Evolutionary conservation across 805 yeast species (phyloP), one percentile per base, ranked within the genome.

Genomic region (Ogataea ganodermae): DNA sequence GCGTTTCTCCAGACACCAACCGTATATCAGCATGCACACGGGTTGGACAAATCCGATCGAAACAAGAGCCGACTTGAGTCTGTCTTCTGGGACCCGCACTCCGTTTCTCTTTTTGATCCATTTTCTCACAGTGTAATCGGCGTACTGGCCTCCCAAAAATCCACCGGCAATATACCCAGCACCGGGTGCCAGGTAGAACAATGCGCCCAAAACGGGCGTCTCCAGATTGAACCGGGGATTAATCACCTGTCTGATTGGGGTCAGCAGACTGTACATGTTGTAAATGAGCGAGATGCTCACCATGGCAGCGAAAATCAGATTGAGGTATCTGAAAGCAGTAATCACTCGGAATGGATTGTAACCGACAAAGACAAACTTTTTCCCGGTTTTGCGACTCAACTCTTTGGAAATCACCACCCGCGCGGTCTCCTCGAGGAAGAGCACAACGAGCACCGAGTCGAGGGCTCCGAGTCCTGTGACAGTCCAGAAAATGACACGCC

Each of bases 111-210:
- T 67, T 41, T 57, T 61, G 12, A 72, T 72, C 61, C 74, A 74
- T 51, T 68, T 69, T 42, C 66, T 68, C 4, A 78, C 82, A 30
- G 67, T 65, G 42, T 62, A 58, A 58, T 80, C 84, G 0, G 84
- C 79, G 67, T 70, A 75, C 42, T 61, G 58, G 0, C 84, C 85
- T 4, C 84, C 84, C 49, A 75, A 46, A 18, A 74, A 66, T 6
- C 81, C 72, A 0, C 84, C 84, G 0, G 58, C 28, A 1, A 79
- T 37, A 52, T 76, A 78, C 0, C 86, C 86, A n/a, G 62, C 12
- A 1, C 84, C 84, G 0, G 84, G 83, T 3, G 84, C 75, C 3
- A 80, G 58, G 53, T 80, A 80, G 55, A 80, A 79, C 17, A 80
- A 60, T 0, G 81, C 74, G 33, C 81, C 78, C 48, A 69, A 70